Percentiles rank a stretch among this genome's conserved stretches.
These are phyloP conservation scores for Linum usitatissimum DNA, from an alignment of 345 rosid species.

Conservation along the genomic window DNA sequence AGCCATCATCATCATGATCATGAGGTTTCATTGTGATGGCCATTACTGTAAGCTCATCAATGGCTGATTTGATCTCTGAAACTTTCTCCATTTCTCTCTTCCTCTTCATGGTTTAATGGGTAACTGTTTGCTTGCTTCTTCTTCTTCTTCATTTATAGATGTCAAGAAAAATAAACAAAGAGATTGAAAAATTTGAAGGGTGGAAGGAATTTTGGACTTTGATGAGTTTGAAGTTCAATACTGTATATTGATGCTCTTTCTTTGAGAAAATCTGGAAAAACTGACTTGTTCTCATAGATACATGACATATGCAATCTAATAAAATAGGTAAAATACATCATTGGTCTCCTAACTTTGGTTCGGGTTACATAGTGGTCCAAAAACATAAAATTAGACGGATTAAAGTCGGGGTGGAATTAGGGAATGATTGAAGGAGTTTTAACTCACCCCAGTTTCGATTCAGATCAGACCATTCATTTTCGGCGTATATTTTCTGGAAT, in stretches of 20 bases:
- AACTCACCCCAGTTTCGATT: too few species aligned
- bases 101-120: conserved; percentile 46
- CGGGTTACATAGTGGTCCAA: too few species aligned
- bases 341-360: too few species aligned
- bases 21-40: conserved; percentile 27
- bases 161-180: not conserved
- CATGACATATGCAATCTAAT: not conserved
- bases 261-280: not conserved
- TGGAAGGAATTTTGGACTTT: conserved; percentile 8
- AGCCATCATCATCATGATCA: conserved; percentile 18
- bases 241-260: not conserved
- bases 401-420: too few species aligned
- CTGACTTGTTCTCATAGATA: not conserved
- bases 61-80: conserved; percentile 60
- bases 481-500: too few species aligned
- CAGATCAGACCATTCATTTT: too few species aligned
- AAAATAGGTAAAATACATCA: too few species aligned
- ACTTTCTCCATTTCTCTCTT: conserved; percentile 52
- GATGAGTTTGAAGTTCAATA: not conserved
- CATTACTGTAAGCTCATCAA: conserved; percentile 60
- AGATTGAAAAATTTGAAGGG: not conserved
- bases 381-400: too few species aligned
- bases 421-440: too few species aligned
- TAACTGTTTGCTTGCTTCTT: not conserved
- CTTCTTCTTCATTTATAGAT: not conserved